Evolutionary conservation across 331 rosid species (phyloP).

Genomic region (Erythrophleum ivorense): DNA sequence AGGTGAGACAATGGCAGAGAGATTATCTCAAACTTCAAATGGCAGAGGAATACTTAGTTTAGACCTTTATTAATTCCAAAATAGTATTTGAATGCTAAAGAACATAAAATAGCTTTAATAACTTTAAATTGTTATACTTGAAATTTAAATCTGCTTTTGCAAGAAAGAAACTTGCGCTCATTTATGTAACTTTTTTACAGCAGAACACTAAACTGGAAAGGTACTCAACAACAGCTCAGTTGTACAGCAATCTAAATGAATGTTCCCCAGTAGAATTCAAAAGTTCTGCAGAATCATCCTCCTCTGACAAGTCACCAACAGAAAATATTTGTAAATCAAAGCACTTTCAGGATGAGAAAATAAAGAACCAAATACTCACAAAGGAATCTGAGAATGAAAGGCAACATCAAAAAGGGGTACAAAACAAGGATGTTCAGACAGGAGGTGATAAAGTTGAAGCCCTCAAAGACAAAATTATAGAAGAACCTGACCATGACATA

Average conservation of each 20-base stretch:
- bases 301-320: slow-evolving; percentile 24
- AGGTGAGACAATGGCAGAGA: slow-evolving; percentile 29
- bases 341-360: slow-evolving; percentile 18
- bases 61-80: not conserved
- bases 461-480: not conserved
- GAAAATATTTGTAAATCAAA: slow-evolving; percentile 27
- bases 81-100: not conserved
- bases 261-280: slow-evolving; percentile 26
- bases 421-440: slow-evolving; percentile 12
- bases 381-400: slow-evolving; percentile 29
- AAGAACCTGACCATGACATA: slow-evolving; percentile 25
- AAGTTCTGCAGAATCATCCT: slow-evolving; percentile 37
- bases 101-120: not conserved
- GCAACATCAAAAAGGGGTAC: slow-evolving; percentile 28
- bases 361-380: slow-evolving; percentile 30
- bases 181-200: slow-evolving; percentile 22
- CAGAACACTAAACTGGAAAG: slow-evolving; percentile 39
- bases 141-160: not conserved
- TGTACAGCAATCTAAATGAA: slow-evolving; percentile 20
- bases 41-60: not conserved
- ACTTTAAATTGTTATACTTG: not conserved
- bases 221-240: slow-evolving; percentile 28
- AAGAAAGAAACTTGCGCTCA: not conserved
- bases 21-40: not conserved
- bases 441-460: slow-evolving; percentile 30